Evolutionary conservation across 768 basidiomycete species (phyloP).

Genomic region (Mrakia frigida): DNA sequence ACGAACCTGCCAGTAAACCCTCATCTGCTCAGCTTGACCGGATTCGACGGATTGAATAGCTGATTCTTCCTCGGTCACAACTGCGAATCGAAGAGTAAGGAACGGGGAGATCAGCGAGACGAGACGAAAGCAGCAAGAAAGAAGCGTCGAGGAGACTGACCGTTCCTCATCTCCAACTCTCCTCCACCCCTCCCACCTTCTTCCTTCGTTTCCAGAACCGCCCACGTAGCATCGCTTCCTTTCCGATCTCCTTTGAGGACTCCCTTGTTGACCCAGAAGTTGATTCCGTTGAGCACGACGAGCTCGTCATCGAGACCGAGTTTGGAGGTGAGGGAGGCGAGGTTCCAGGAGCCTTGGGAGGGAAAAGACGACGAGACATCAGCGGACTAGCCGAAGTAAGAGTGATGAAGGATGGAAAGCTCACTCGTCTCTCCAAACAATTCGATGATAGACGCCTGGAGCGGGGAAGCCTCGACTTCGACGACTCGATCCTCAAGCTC

Average conservation of each 20-base stretch:
- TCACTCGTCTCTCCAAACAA: constrained; percentile 68
- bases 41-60: constrained; percentile 60
- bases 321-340: constrained; percentile 4
- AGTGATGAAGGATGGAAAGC: constrained; percentile 21
- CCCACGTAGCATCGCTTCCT: constrained; percentile 34
- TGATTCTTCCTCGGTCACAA: constrained; percentile 51
- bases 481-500: constrained; percentile 75
- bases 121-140: too few relatives aligned
- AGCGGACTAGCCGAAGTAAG: background rate
- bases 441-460: constrained; percentile 88
- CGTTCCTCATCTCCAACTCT: constrained; percentile 7
- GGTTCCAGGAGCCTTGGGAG: constrained; percentile 19
- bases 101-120: background rate
- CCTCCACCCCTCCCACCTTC: constrained; percentile 34
- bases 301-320: constrained; percentile 18
- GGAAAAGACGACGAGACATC: background rate
- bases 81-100: constrained; percentile 33
- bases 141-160: background rate
- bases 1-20: constrained; percentile 76
- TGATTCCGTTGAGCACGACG: constrained; percentile 31
- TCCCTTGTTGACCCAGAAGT: constrained; percentile 35
- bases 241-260: constrained; percentile 24
- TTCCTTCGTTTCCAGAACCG: constrained; percentile 39
- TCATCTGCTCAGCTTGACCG: constrained; percentile 79
- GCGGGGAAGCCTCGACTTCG: constrained; percentile 68